Percentiles rank a stretch among this genome's conserved stretches.
phyloP scores from a whole-genome alignment of 345 rosid species.

The Balakata baccata region DNA sequence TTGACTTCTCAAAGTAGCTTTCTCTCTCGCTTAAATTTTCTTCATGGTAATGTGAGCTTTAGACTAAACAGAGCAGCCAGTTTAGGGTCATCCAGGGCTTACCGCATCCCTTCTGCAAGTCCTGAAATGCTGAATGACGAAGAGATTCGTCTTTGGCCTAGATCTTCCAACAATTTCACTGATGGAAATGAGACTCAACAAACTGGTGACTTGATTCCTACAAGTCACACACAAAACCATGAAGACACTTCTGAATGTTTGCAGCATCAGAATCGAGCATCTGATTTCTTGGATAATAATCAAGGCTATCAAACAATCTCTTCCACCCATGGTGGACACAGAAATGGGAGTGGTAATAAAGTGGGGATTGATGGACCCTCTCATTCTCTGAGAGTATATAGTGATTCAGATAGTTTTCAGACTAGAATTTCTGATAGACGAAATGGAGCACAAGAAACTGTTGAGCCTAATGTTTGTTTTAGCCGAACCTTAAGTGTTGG shows the following conservation, averaged over 20 bases:
- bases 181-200: constrained; percentile 41
- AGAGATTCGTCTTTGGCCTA: constrained; percentile 27
- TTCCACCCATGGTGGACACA: constrained; percentile 26
- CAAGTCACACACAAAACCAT: constrained; percentile 15
- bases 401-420: constrained; percentile 43
- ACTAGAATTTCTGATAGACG: constrained; percentile 54
- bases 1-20: constrained; percentile 44
- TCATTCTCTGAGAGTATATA: constrained; percentile 30
- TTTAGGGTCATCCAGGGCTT: constrained; percentile 68
- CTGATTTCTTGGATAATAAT: constrained; percentile 22
- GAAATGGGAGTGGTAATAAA: constrained; percentile 31
- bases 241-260: constrained; percentile 19
- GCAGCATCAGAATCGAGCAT: constrained; percentile 10
- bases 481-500: constrained; percentile 96
- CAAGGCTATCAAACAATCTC: constrained; percentile 24
- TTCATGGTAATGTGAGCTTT: constrained; percentile 76
- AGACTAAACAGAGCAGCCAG: constrained; percentile 72
- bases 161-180: constrained; percentile 29
- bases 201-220: constrained; percentile 13
- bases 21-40: constrained; percentile 81
- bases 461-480: constrained; percentile 76
- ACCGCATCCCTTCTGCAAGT: constrained; percentile 43
- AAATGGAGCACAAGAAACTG: constrained; percentile 55
- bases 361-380: constrained; percentile 37
- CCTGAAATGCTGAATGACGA: constrained; percentile 33